Evolutionary conservation across 129 eudicot genomes (phyloP), one percentile per base, ranked within the genome.

Genomic region (Flaveria ramosissima): DNA sequence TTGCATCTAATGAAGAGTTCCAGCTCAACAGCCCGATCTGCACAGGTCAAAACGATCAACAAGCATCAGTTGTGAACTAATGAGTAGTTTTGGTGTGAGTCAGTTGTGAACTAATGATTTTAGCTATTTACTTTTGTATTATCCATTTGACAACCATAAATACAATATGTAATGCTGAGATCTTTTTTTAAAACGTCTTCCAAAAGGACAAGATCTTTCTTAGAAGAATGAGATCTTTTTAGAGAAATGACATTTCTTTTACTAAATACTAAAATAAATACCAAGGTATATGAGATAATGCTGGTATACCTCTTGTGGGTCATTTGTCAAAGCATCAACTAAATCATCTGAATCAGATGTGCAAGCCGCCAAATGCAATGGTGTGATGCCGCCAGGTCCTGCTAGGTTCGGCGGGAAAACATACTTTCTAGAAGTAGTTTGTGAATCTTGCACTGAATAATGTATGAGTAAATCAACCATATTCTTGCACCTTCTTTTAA

Each of bases 361-460:
- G 80, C 85, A 89, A 56, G 98, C 98, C 80, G 93, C 97, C 83
- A 93, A 75, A 83, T 93, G 98, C 65, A 93, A 79, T 36, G 98
- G 97, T 24, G 98, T 93, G 77, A 93, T 73, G 63, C 98, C 98
- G 16, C 98, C 98, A 47, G 98, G 98, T 70, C 98, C 98, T 24
- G 82, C 85, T 56, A 80, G 80, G 72, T 89, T 81, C 60, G 98
- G 98, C 9, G 78, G 79, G 42, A 93, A 93, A 68, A 93, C 59
- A 63, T 76, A 91, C 57, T 68, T 85, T 83, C 71, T 77, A 1
- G 87, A 83, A 32, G 75, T 7, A 42, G 68, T 83, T 63, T 61
- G 69, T 15, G 79, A n/a, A 56, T 85, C 87, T 1, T 57, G 56
- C 24, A 87, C 64, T 0, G 88, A 78, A 73, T 89, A 93, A 39